phyloP scores from a whole-genome alignment of 1,139 yeast species.

The Hyphopichia khmerensis region DNA sequence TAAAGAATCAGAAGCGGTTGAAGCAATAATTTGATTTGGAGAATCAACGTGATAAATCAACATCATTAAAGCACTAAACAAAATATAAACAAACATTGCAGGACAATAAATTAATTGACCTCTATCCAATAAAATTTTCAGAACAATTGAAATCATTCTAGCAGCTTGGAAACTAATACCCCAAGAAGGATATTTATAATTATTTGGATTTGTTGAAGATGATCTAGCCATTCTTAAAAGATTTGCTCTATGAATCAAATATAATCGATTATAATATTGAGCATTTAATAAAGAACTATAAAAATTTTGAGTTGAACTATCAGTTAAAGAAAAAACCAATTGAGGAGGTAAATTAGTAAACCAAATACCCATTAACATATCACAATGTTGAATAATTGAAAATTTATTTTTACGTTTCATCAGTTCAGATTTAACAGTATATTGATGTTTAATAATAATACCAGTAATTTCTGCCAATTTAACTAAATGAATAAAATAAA shows the following conservation, averaged over 20 bases:
- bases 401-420: slow-evolving; percentile 47
- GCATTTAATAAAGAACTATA: slow-evolving; percentile 65
- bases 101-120: slow-evolving; percentile 56
- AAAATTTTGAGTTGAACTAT: slow-evolving; percentile 51
- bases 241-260: slow-evolving; percentile 71
- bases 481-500: slow-evolving; percentile 62
- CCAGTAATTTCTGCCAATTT: slow-evolving; percentile 76
- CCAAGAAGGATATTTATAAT: slow-evolving; percentile 72
- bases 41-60: slow-evolving; percentile 74
- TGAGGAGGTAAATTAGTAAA: slow-evolving; percentile 66
- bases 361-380: slow-evolving; percentile 80
- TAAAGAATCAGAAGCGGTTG: slow-evolving; percentile 60
- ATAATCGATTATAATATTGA: slow-evolving; percentile 71
- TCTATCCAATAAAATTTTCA: slow-evolving; percentile 55
- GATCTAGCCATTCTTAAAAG: slow-evolving; percentile 53
- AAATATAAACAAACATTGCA: slow-evolving; percentile 53
- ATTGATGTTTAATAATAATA: slow-evolving; percentile 68
- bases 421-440: slow-evolving; percentile 66
- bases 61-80: slow-evolving; percentile 72
- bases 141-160: slow-evolving; percentile 69
- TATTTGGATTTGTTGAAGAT: slow-evolving; percentile 42
- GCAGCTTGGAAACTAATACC: slow-evolving; percentile 87
- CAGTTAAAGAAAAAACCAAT: slow-evolving; percentile 61
- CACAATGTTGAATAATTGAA: slow-evolving; percentile 68
- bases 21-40: slow-evolving; percentile 52